A percentile compares a stretch with the other conserved stretches of the same genome.
Conservation (phyloP, 345 rosid species). For the Linum tenue region DNA sequence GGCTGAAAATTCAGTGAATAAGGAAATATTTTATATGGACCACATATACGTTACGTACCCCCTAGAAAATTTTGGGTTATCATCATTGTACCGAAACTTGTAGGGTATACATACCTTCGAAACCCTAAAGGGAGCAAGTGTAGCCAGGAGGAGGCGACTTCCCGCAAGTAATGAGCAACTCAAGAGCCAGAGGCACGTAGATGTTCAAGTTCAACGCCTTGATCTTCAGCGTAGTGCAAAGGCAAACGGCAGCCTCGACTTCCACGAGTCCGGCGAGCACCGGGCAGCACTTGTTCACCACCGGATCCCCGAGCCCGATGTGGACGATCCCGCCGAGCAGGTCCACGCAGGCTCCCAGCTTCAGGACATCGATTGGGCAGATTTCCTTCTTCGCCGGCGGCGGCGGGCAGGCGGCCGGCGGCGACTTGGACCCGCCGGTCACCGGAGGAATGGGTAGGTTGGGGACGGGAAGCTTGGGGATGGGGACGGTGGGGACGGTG, state of each 20-base stretch:
- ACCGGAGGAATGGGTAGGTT: neutral
- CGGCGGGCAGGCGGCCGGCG: neutral
- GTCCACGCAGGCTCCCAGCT: constrained; percentile 1
- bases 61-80: no score
- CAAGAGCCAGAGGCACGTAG: neutral
- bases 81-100: no score
- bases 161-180: neutral
- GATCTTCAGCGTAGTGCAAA: neutral
- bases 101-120: neutral
- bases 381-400: neutral
- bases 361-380: neutral
- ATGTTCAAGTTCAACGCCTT: neutral
- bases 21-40: no score
- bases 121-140: neutral
- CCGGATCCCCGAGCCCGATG: neutral
- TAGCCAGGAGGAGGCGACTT: neutral
- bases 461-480: no score
- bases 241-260: neutral
- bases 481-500: constrained; percentile 6
- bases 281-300: constrained; percentile 1
- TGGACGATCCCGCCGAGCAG: neutral
- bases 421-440: neutral
- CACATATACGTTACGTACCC: no score
- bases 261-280: neutral
- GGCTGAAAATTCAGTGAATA: no score